Evolutionary conservation across 2,329 filamentous ascomycete genomes (phyloP), one percentile per base, ranked within the genome.

Genomic region (Knoxdaviesia proteae): DNA sequence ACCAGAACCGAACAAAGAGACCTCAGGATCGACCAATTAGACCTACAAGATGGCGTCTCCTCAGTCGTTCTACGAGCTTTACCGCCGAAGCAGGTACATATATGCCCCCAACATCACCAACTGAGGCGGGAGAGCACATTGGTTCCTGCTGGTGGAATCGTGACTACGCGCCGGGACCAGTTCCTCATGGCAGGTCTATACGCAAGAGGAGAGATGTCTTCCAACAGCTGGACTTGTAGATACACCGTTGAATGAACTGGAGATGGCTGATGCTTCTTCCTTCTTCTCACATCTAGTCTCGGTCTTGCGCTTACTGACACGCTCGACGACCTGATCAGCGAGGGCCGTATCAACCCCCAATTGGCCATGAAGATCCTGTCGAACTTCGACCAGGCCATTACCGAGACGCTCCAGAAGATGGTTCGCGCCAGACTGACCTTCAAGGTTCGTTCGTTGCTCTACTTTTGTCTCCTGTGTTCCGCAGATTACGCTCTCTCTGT

Each of bases 321-420:
- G 44, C 86, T 98, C 54, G 90, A 98, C 63, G 84, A 93, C 55
- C 70, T 98, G 51, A 96, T 98, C 62, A 88, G 83, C 57, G 81
- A 88, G 51, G 80, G 86, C 54, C 83, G 84, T 51, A 96, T 98
- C 63, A 88, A 96, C 63, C 90, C 90, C 32, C 90, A 98, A 65
- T 75, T 98, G 38, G 90, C 90, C 41, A 96, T 98, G 84, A 94
- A 93, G 71, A 92, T 98, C 49, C 74, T 98, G 47, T 77, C 78
- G 51, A 92, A 93, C 63, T 98, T 96, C 60, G 90, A 98, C 62
- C 80, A 86, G 53, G 80, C 83, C 38, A 86, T 98, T 44, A 83
- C 90, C 10, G 86, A 94, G 54, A 82, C 88, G 20, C 67, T 98
- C 35, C 81, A 84, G 47, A 87, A 94, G 44, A 90, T 84, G 57